These are phyloP conservation scores for Suillus paluster DNA, from an alignment of 768 basidiomycete genomes.

Conservation along the genomic window DNA sequence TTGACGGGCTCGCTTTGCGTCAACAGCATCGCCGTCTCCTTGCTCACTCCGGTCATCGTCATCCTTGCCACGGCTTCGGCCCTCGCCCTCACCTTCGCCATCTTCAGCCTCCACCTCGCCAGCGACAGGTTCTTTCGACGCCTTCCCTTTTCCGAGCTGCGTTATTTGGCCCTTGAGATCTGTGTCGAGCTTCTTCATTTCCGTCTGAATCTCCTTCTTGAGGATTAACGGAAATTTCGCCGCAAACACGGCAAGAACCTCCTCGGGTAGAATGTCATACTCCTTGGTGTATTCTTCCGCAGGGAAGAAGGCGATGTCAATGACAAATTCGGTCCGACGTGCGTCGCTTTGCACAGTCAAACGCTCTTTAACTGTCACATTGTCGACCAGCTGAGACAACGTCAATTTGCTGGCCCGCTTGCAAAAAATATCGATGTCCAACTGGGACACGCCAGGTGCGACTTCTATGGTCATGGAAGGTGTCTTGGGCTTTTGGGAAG, in stretches of 20 bases:
- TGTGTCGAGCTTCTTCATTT: constrained; percentile 84
- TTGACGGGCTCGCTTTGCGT: constrained; percentile 74
- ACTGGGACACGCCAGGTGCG: constrained; percentile 50
- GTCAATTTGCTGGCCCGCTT: constrained; percentile 86
- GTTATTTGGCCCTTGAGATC: constrained; percentile 79
- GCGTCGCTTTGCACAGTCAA: constrained; percentile 67
- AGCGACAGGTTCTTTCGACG: constrained; percentile 45
- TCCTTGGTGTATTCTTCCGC: constrained; percentile 81
- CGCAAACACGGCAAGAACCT: constrained; percentile 75
- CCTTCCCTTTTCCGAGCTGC: constrained; percentile 83
- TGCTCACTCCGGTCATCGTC: constrained; percentile 76
- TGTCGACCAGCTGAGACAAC: constrained; percentile 87
- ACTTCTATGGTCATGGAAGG: constrained; percentile 94
- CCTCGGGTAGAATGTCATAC: constrained; percentile 73
- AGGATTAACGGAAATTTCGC: constrained; percentile 78
- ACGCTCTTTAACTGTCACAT: constrained; percentile 79
- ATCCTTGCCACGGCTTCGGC: constrained; percentile 40
- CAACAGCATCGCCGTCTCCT: constrained; percentile 83
- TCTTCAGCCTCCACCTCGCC: constrained; percentile 52
- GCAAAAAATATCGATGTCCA: constrained; percentile 78
- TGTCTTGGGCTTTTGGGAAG: constrained; percentile 93
- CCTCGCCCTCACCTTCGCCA: constrained; percentile 58
- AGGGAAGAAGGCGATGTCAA: constrained; percentile 87
- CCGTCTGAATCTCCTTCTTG: constrained; percentile 83
- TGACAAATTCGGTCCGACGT: constrained; percentile 78